Evolutionary conservation across 208 protist genomes (phyloP), one percentile per base, ranked within the genome.

Genomic region (Leishmania major): DNA sequence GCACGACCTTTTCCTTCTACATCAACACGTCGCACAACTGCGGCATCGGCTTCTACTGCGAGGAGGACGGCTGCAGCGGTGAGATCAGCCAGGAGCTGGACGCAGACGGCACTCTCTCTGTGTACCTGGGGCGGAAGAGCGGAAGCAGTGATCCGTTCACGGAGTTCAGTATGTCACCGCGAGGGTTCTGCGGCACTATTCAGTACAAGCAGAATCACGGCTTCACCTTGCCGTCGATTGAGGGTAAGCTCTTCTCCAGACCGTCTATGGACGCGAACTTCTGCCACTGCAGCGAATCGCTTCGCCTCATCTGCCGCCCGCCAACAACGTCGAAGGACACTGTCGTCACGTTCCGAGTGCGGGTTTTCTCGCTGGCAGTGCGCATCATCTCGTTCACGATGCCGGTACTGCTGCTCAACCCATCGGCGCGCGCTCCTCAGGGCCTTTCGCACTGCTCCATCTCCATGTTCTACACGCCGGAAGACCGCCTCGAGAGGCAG

Each of bases 1-100:
- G 89, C 71, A 83, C 84, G 53, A 95, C 90, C 8, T 97, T 98
- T 82, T 83, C 94, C 28, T 89, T 98, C 31, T 98, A 96, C 83
- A 90, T 98, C 75, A 96, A 98, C 87, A 93, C 93, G 17, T 95
- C 92, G 7, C 92, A 96, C 82, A 98, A 97, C 88, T 98, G 91
- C 83, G 94, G 92, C 25, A 87, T 98, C 55, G 92, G 95, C 66
- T 93, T 95, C 77, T 98, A 95, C 83, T 84, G 89, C 55, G 91
- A 95, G 79, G 94, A 97, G 75, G 92, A 96, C 70, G 94, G 94
- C 19, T 96, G 92, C 80, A 79, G 81, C 11, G 95, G 93, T 22
- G 90, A 90, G 55, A 90, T 96, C 55, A 94, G 91, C 22, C 82
- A 79, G 53, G 91, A 92, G 83, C 87, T 97, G 77, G 95, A 98